These are phyloP conservation scores for Medicago ruthenica DNA, from an alignment of 306 rosid species.

Conservation along the genomic window DNA sequence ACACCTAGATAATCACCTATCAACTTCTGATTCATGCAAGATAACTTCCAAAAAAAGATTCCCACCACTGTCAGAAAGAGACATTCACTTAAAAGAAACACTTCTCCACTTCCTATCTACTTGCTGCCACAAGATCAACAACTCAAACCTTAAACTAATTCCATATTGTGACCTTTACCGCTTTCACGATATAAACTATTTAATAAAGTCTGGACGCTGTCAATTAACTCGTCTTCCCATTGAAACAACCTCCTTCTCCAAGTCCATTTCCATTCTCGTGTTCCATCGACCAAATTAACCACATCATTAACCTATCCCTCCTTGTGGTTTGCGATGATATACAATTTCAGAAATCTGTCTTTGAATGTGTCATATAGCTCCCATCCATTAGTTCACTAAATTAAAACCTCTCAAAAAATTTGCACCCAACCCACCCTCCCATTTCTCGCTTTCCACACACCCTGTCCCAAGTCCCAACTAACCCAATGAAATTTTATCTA, in stretches of 20 bases:
- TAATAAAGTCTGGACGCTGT: too few species aligned
- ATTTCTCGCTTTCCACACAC: not conserved
- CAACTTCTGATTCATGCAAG: not conserved
- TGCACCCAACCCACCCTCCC: not conserved
- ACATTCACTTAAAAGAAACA: too few species aligned
- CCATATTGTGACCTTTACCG: not conserved
- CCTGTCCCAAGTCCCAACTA: not conserved
- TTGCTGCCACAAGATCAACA: too few species aligned
- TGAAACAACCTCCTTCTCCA: not conserved
- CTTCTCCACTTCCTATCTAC: too few species aligned
- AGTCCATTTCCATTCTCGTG: not conserved
- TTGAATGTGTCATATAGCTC: not conserved
- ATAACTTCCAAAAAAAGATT: not conserved
- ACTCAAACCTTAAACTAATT: not conserved
- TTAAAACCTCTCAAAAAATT: not conserved
- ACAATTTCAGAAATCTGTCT: not conserved
- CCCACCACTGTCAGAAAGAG: too few species aligned
- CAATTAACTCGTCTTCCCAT: too few species aligned
- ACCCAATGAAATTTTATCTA: not conserved
- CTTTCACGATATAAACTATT: too few species aligned
- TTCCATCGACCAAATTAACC: not conserved
- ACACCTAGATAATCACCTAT: not conserved
- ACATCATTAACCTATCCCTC: not conserved
- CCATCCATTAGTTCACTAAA: not conserved
- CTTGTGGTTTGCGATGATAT: not conserved